Base-by-base conservation (phyloP, 2,329 filamentous ascomycete species). In the Claviceps monticola region DNA sequence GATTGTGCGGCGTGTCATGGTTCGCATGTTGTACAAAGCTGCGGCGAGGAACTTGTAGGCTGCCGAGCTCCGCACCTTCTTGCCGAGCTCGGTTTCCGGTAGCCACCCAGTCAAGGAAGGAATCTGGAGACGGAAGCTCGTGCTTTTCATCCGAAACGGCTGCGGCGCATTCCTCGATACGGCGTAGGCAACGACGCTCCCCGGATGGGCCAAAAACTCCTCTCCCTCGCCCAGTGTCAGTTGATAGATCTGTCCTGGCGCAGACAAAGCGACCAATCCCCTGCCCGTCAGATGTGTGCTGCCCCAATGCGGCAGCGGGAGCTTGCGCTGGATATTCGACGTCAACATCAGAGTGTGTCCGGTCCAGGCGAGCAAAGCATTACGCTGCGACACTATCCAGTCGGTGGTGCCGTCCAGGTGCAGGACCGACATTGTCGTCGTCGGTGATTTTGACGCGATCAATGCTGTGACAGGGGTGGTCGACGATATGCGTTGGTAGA, bases 281-380 rank as follows among this genome's bases (percentile, higher is more conserved):
- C 93, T 80, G 41, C 93, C 93, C 0, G 89, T 95, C 54, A 96
- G 74, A 56, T 86, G 79, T 13, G 91, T 90, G 70, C 81, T 93
- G 60, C 93, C 93, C 91, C 91, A 97, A 64, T 96, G 84, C 46
- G 88, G 82, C 49, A 95, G 63, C 52, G 86, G 83, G 63, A 96
- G 76, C 56, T 78, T 78, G 44, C 76, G 77, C 60, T 89, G 90
- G 57, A 94, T 74, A 46, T 81, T 83, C 2, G 90, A 88, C 38
- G 81, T 82, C 45, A 93, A 76, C 16, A 75, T 74, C 51, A 98
- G 74, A 1, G 88, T 89, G 65, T 95, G 87, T 29, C 93, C 93
- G 0, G 91, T 95, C 93, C 93, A 98, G 51, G 93, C 93, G n/a
- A 97, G 75, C 50, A 98, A 74, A 1, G 89, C 89, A 57, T 87